phyloP scores from a whole-genome alignment of 2,329 filamentous ascomycete species.

The Fusarium compactum region DNA sequence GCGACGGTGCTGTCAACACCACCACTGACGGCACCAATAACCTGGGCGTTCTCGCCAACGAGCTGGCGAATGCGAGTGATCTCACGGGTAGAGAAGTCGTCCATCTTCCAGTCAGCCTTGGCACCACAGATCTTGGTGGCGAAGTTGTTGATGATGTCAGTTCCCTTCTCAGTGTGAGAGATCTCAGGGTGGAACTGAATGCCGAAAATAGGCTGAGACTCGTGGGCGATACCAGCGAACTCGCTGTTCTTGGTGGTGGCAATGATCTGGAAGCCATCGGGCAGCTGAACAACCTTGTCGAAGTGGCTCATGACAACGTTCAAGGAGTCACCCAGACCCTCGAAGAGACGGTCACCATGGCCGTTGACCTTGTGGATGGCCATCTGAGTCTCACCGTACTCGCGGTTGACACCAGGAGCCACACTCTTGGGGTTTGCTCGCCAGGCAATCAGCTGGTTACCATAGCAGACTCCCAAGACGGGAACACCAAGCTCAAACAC shows the following conservation, averaged over 20 bases:
- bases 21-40: constrained; percentile 33
- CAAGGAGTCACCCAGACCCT: constrained; percentile 74
- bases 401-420: constrained; percentile 19
- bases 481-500: constrained; percentile 69
- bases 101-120: constrained; percentile 85
- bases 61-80: constrained; percentile 82
- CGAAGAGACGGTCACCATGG: constrained; percentile 83
- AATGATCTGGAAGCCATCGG: constrained; percentile 77
- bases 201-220: constrained; percentile 77
- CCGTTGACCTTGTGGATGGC: constrained; percentile 67
- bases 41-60: constrained; percentile 85
- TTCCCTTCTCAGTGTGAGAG: constrained; percentile 67
- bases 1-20: constrained; percentile 74
- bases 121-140: constrained; percentile 84
- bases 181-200: constrained; percentile 90
- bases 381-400: constrained; percentile 52
- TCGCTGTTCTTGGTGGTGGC: constrained; percentile 81
- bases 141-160: constrained; percentile 80
- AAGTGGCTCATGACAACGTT: constrained; percentile 85
- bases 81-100: constrained; percentile 83
- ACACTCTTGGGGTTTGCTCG: constrained; percentile 38
- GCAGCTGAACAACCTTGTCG: constrained; percentile 83
- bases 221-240: constrained; percentile 83
- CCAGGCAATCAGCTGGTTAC: constrained; percentile 49
- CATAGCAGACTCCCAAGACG: constrained; percentile 49